Conservation (phyloP, 768 basidiomycete genomes). For the Tephrocybe sp. region DNA sequence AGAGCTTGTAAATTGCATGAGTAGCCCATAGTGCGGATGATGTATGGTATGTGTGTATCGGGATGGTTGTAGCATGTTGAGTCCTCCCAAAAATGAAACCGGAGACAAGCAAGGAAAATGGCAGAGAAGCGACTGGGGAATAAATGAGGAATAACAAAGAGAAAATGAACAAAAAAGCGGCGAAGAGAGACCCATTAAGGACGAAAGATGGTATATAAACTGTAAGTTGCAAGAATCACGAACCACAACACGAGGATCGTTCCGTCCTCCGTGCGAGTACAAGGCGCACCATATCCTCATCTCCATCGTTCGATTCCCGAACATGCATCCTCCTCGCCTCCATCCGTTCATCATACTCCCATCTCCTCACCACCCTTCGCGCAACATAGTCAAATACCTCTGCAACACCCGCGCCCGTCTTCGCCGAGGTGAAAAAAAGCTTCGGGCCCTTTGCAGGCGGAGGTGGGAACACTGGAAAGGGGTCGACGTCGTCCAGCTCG, state of each 20-base stretch:
- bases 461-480: slow-evolving; percentile 20
- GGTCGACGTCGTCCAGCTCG: not conserved
- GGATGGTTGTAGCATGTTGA: too few species aligned
- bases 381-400: slow-evolving; percentile 82
- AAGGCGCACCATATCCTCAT: slow-evolving; percentile 35
- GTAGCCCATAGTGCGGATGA: too few species aligned
- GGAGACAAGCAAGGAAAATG: too few species aligned
- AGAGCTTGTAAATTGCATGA: too few species aligned
- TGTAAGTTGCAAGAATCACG: slow-evolving; percentile 2
- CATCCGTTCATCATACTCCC: slow-evolving; percentile 66
- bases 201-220: not conserved
- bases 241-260: slow-evolving; percentile 13
- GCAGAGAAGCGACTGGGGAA: too few species aligned
- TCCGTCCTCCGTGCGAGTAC: slow-evolving; percentile 10
- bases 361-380: slow-evolving; percentile 54
- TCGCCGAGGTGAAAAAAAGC: slow-evolving; percentile 77
- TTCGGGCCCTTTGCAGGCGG: slow-evolving; percentile 57
- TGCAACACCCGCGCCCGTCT: slow-evolving; percentile 69
- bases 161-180: not conserved
- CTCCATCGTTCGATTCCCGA: slow-evolving; percentile 32
- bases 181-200: too few species aligned
- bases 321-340: slow-evolving; percentile 45
- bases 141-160: not conserved
- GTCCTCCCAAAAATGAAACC: too few species aligned
- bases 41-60: too few species aligned